Conservation (phyloP, 768 basidiomycete species). For the Tubosaeta brunneosetosa region DNA sequence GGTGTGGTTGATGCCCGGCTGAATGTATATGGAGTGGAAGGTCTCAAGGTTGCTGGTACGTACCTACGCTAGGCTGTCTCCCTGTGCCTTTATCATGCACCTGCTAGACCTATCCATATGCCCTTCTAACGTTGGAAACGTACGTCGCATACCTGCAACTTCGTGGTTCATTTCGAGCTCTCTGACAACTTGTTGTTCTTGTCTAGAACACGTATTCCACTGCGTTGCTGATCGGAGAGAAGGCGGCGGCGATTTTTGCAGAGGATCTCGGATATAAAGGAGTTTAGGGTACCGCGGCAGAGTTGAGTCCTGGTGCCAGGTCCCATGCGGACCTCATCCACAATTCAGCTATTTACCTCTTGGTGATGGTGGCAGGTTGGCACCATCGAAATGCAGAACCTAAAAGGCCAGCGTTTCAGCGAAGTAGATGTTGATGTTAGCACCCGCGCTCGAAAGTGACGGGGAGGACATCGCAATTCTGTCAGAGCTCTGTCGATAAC, state of each 20-base stretch:
- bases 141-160: background rate
- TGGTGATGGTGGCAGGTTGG: no score
- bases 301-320: background rate
- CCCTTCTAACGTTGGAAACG: slow-evolving; percentile 22
- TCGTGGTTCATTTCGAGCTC: background rate
- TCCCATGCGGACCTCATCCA: no score
- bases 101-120: slow-evolving; percentile 35
- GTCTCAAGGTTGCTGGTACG: slow-evolving; percentile 57
- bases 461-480: no score
- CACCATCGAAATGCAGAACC: no score
- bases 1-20: slow-evolving; percentile 62
- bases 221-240: slow-evolving; percentile 16
- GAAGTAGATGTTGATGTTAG: no score
- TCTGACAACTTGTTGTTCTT: background rate
- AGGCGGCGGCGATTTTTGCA: slow-evolving; percentile 12
- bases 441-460: no score
- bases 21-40: slow-evolving; percentile 57
- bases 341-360: no score
- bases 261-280: background rate
- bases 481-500: no score
- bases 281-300: background rate
- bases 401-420: no score
- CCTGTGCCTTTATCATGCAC: background rate
- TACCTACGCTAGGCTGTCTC: background rate
- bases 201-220: slow-evolving; percentile 13